Evolutionary conservation across 163 green algal species (phyloP).

Genomic region (Picocystis sp.): DNA sequence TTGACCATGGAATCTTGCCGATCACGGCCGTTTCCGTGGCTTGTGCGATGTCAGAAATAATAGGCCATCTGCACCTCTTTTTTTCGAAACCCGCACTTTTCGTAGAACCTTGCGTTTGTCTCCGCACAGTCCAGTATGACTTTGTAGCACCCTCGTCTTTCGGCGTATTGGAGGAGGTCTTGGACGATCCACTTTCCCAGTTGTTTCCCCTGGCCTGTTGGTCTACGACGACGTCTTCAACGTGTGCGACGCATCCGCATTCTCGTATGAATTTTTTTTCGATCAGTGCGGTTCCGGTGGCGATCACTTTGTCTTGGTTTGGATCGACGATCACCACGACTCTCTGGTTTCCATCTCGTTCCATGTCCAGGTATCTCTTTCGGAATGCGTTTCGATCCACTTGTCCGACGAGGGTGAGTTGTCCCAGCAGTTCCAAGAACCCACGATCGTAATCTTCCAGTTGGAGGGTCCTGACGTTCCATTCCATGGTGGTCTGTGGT

Average conservation of each 20-base stretch:
- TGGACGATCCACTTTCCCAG: slow-evolving; percentile 43
- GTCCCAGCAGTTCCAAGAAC: slow-evolving; percentile 1
- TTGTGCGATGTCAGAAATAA: slow-evolving; percentile 17
- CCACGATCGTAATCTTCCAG: background rate
- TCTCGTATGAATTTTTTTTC: slow-evolving; percentile 72
- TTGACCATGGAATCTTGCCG: too few species aligned
- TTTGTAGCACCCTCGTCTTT: slow-evolving; percentile 4
- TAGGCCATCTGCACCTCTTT: slow-evolving; percentile 83
- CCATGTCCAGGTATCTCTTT: background rate
- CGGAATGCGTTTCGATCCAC: background rate
- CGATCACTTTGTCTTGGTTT: slow-evolving; percentile 28
- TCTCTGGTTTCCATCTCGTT: background rate
- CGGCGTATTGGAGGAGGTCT: slow-evolving; percentile 1
- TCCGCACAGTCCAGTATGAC: slow-evolving; percentile 81
- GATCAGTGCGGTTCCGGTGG: slow-evolving; percentile 51
- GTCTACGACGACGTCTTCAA: slow-evolving; percentile 90
- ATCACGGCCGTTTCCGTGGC: too few species aligned
- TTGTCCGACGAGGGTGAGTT: background rate
- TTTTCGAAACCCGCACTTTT: slow-evolving; percentile 54
- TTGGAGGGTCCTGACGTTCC: background rate
- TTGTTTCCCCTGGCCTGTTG: slow-evolving; percentile 34
- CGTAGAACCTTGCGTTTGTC: slow-evolving; percentile 68
- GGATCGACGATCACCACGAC: background rate
- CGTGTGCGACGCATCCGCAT: slow-evolving; percentile 64
- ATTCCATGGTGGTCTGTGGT: too few species aligned